Evolutionary conservation across 352 stramenopile species (phyloP).

Genomic region (Pythium insidiosum): DNA sequence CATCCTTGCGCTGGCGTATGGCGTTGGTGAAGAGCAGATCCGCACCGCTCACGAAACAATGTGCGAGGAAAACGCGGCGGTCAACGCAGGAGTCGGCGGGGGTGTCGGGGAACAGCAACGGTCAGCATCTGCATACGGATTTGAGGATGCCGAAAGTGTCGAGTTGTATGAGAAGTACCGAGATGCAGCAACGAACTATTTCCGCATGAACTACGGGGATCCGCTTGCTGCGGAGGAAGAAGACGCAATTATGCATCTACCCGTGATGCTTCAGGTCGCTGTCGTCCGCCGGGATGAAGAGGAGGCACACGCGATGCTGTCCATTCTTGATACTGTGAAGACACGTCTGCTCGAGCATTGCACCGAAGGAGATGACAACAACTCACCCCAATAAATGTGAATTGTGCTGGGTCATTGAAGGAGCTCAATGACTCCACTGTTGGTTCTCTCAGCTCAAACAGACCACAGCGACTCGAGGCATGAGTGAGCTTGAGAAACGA

Average conservation of each 20-base stretch:
- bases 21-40: constrained; percentile 70
- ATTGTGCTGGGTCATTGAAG: no score
- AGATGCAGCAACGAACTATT: constrained; percentile 71
- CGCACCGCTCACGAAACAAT: constrained; percentile 74
- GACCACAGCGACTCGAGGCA: constrained; percentile 5
- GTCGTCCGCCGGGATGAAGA: constrained; percentile 62
- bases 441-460: no score
- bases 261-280: constrained; percentile 80
- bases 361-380: constrained; percentile 28
- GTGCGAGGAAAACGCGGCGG: constrained; percentile 69
- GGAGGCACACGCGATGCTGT: constrained; percentile 61
- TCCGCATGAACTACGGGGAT: constrained; percentile 84
- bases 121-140: constrained; percentile 49
- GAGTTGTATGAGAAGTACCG: constrained; percentile 84
- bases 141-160: constrained; percentile 65
- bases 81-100: constrained; percentile 65
- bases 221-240: constrained; percentile 69
- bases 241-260: constrained; percentile 87
- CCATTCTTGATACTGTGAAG: constrained; percentile 75
- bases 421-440: no score
- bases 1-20: constrained; percentile 72
- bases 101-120: constrained; percentile 50
- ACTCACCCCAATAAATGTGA: constrained; percentile 9
- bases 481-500: constrained; percentile 4
- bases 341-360: constrained; percentile 50